Evolutionary conservation across 768 basidiomycete species (phyloP).

Genomic region (Rhodotorula diobovata): DNA sequence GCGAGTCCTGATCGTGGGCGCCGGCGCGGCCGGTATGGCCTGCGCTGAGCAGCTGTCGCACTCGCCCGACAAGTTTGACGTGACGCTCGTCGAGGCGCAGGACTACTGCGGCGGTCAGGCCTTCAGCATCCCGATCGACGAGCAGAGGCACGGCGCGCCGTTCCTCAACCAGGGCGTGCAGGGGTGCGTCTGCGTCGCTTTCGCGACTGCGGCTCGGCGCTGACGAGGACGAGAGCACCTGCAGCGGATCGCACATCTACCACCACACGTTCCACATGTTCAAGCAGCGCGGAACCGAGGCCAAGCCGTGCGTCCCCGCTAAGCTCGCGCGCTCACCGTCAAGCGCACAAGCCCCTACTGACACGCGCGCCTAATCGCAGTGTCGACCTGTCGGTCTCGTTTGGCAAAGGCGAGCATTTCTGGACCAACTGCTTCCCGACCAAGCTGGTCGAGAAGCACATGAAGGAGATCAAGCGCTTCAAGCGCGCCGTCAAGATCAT

Average conservation of each 20-base stretch:
- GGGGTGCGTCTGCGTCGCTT: constrained; percentile 36
- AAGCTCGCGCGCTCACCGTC: background rate
- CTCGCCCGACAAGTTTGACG: constrained; percentile 50
- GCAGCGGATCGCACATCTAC: constrained; percentile 43
- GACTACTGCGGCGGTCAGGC: constrained; percentile 52
- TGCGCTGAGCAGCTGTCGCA: constrained; percentile 49
- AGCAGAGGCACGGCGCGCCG: constrained; percentile 46
- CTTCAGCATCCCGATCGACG: constrained; percentile 50
- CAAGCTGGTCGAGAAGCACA: constrained; percentile 48
- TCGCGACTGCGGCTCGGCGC: background rate
- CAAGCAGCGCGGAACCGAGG: constrained; percentile 45
- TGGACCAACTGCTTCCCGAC: constrained; percentile 54
- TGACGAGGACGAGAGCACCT: background rate
- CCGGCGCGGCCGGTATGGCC: constrained; percentile 50
- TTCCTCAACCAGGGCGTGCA: constrained; percentile 54
- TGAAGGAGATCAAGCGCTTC: constrained; percentile 50
- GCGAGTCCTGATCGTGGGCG: constrained; percentile 51
- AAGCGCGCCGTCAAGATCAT: constrained; percentile 48
- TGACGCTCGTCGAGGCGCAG: constrained; percentile 41
- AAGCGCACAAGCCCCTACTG: background rate
- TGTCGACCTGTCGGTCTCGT: constrained; percentile 52
- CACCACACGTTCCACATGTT: constrained; percentile 51
- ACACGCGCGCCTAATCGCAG: constrained; percentile 21
- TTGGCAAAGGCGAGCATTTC: constrained; percentile 52
- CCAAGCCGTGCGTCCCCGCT: constrained; percentile 42